Base-by-base conservation (phyloP, 768 basidiomycete genomes). In the Phanerochaete carnosa region DNA sequence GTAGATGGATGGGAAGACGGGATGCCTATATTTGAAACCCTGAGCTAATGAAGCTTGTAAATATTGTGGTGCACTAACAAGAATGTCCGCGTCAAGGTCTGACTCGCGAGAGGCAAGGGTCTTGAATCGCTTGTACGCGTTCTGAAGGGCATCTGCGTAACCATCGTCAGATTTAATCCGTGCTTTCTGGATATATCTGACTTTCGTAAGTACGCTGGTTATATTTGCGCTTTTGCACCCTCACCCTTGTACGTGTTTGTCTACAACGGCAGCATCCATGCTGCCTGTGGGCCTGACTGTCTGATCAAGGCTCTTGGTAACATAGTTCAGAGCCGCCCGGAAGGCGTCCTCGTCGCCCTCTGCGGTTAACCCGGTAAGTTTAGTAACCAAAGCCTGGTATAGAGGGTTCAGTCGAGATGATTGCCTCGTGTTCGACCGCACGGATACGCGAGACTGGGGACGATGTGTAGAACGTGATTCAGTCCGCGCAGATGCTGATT, bases 1-100 rank as follows among this genome's bases (percentile, higher is more conserved):
- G 88, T 6, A 93, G 71, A 72, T 92, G 89, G 65, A 86, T 84
- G 2, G 90, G 89, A 23, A 92, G 74, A 51, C 76, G 84, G 22
- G 85, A 80, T 54, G 75, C 69, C 86, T 90, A 59, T 7, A 32
- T 23, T 16, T 13, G 12, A 52, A 25, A 47, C 1, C 28, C 30
- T 30, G 25, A 29, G 39, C 4, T 49, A 45, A 55, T 11, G 58
- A n/a, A 45, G 43, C 49, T 68, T 47, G 62, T 56, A 28, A 54
- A 46, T n/a, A 28, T 56, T 43, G 19, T 4, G 4, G 22, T 12
- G 53, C 28, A 60, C 61, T 68, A 64, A 86, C 88, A 68, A 85
- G 85, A 11, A 92, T 84, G 45, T 82, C 83, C 37, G 83, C 76
- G 66, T 92, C 89, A 25, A 92, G 73, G 68, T 90, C 88, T 26